These are phyloP conservation scores for Ogataea populi-albae DNA, from an alignment of 805 yeast genomes.

Conservation along the genomic window DNA sequence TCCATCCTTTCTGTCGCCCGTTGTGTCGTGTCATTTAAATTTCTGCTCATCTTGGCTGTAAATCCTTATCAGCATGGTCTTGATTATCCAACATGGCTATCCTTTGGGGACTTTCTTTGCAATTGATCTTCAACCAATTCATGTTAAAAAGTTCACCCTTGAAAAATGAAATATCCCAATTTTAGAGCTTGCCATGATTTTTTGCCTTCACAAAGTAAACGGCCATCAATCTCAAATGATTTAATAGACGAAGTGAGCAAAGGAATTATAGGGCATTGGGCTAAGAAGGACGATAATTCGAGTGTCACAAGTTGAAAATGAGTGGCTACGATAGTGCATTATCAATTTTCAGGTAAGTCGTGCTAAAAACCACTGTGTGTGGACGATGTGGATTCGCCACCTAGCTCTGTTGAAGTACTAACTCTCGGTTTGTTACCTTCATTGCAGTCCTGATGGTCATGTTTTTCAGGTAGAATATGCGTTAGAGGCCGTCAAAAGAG, in stretches of 20 bases:
- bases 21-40: neutral
- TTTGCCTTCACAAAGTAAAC: too few species aligned
- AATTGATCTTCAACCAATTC: too few species aligned
- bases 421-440: too few species aligned
- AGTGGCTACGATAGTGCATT: constrained; percentile 99
- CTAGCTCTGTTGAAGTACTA: neutral
- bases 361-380: neutral
- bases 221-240: too few species aligned
- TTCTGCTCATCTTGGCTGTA: too few species aligned
- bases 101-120: too few species aligned
- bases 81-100: neutral
- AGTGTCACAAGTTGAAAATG: too few species aligned
- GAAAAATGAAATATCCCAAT: too few species aligned
- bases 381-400: neutral
- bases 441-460: constrained; percentile 98
- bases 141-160: too few species aligned
- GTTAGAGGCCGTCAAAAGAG: constrained; percentile 94
- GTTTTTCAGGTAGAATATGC: constrained; percentile 99
- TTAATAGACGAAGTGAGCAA: neutral
- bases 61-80: neutral
- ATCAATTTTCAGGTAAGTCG: constrained; percentile 89
- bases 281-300: too few species aligned
- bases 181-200: too few species aligned
- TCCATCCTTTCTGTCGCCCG: constrained; percentile 1
- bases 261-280: neutral